Conservation (phyloP, 2,329 filamentous ascomycete species). For the Aspergillus fumigatus region DNA sequence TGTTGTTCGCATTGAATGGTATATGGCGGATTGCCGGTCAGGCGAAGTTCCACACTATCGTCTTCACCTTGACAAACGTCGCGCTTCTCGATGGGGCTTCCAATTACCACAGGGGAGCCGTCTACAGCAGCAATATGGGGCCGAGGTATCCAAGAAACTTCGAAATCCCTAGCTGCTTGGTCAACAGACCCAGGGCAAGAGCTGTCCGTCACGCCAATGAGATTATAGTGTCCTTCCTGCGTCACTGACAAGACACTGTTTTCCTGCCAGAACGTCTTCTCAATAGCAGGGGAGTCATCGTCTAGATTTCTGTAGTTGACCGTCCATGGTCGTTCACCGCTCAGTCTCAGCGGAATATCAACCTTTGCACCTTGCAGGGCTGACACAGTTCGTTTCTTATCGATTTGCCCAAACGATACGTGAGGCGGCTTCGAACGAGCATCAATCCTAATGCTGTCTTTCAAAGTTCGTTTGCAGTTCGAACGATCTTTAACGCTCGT, state of each 20-base stretch:
- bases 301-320: constrained; percentile 70
- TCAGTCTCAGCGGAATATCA: constrained; percentile 74
- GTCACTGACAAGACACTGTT: constrained; percentile 68
- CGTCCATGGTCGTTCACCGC: constrained; percentile 79
- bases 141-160: constrained; percentile 79
- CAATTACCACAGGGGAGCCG: constrained; percentile 44
- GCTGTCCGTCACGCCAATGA: constrained; percentile 70
- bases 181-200: constrained; percentile 81
- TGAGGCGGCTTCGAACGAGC: constrained; percentile 86
- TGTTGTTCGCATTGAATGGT: constrained; percentile 76
- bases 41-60: constrained; percentile 75
- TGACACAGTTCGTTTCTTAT: constrained; percentile 69
- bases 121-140: constrained; percentile 64
- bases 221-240: constrained; percentile 70
- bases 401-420: constrained; percentile 77
- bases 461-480: constrained; percentile 78
- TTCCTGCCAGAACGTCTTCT: constrained; percentile 47
- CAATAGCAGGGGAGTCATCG: constrained; percentile 45
- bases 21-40: constrained; percentile 79
- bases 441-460: constrained; percentile 77
- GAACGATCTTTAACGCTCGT: constrained; percentile 82
- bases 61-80: constrained; percentile 94
- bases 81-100: constrained; percentile 62
- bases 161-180: constrained; percentile 65
- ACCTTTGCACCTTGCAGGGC: constrained; percentile 72